These are phyloP conservation scores for Symbiodinium pilosum DNA, from an alignment of 73 alveolate genomes.

Conservation along the genomic window DNA sequence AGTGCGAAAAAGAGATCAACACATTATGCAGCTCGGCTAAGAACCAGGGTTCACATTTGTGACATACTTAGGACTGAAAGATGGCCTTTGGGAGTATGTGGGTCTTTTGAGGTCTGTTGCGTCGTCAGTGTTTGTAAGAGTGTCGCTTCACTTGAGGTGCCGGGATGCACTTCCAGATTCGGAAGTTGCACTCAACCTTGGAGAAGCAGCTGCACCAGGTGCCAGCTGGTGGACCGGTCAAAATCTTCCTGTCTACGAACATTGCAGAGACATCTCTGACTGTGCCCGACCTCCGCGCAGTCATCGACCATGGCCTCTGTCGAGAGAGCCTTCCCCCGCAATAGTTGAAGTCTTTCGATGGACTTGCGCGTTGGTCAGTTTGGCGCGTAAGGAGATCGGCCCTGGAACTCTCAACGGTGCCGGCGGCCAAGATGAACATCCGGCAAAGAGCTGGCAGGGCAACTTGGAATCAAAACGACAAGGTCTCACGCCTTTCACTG, in stretches of 20 bases:
- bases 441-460: not conserved
- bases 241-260: slow-evolving; percentile 96
- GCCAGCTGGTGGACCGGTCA: not conserved
- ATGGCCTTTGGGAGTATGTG: no score
- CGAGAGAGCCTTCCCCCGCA: not conserved
- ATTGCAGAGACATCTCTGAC: slow-evolving; percentile 98
- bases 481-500: not conserved
- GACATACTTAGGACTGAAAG: no score
- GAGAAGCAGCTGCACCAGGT: not conserved
- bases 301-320: slow-evolving; percentile 97
- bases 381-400: not conserved
- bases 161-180: not conserved
- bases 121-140: no score
- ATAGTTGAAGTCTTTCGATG: no score
- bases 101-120: no score
- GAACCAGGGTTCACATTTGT: not conserved
- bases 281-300: slow-evolving; percentile 97
- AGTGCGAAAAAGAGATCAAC: not conserved
- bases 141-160: no score
- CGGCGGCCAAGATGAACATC: not conserved
- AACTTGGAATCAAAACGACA: not conserved
- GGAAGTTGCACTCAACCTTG: not conserved
- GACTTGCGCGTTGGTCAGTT: no score
- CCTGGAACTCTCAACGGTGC: not conserved
- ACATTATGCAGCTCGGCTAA: not conserved